phyloP scores from a whole-genome alignment of 164 flowering plant species.

The Sextonia rubra region DNA sequence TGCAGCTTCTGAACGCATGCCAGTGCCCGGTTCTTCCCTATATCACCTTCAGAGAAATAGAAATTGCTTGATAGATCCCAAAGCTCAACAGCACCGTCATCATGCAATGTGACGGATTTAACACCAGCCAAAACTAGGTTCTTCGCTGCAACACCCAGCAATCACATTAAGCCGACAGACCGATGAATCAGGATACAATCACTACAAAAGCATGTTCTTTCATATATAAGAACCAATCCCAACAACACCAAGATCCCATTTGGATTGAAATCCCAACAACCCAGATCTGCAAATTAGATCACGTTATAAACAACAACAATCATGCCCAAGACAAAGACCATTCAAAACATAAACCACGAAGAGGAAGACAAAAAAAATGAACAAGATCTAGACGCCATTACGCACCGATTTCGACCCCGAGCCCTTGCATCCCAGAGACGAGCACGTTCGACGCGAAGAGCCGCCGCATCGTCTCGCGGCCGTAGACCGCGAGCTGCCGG shows the following conservation, averaged over 20 bases:
- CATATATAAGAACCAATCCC: not conserved
- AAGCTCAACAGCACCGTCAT: conserved; percentile 65
- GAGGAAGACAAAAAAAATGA: not conserved
- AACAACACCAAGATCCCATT: no score
- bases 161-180: not conserved
- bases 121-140: conserved; percentile 89
- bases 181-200: not conserved
- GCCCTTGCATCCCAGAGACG: conserved; percentile 85
- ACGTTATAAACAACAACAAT: not conserved
- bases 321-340: not conserved
- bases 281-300: no score
- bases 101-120: conserved; percentile 84
- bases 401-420: conserved; percentile 85
- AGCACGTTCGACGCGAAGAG: conserved; percentile 78
- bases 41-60: conserved; percentile 62
- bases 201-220: not conserved
- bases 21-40: conserved; percentile 79
- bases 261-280: no score
- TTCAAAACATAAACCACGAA: not conserved
- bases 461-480: conserved; percentile 86
- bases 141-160: conserved; percentile 55
- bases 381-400: not conserved
- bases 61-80: conserved; percentile 89
- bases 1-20: conserved; percentile 80
- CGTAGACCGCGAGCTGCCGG: conserved; percentile 87